Conservation (phyloP, 768 basidiomycete genomes). For the Boletus pseudo-olivaceus region DNA sequence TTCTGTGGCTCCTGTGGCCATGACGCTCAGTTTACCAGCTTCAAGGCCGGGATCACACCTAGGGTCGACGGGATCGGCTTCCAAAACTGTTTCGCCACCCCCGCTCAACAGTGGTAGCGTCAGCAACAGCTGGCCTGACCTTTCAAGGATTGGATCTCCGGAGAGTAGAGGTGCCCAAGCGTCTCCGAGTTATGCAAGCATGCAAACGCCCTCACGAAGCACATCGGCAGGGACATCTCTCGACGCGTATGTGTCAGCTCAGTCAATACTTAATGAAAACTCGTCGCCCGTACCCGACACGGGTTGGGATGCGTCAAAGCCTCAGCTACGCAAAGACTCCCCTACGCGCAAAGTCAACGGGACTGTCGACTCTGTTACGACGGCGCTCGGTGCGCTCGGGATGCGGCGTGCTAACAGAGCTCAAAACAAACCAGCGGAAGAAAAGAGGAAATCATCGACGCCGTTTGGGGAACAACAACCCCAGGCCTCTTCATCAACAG, state of each 20-base stretch:
- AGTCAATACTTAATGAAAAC: conserved; percentile 14
- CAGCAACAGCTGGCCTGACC: conserved; percentile 7
- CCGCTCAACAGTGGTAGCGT: background rate
- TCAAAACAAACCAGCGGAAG: conserved; percentile 22
- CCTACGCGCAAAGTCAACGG: conserved; percentile 17
- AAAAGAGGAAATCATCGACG: conserved; percentile 16
- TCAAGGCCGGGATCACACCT: conserved; percentile 10
- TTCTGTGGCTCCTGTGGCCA: conserved; percentile 11
- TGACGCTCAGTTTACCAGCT: conserved; percentile 15
- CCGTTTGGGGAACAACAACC: conserved; percentile 18
- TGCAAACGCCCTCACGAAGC: conserved; percentile 1
- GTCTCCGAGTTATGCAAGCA: conserved; percentile 6
- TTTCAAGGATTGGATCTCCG: conserved; percentile 17
- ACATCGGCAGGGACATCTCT: conserved; percentile 6
- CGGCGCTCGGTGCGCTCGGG: conserved; percentile 27
- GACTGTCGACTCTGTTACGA: conserved; percentile 12
- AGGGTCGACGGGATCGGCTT: conserved; percentile 1
- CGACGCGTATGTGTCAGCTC: conserved; percentile 6
- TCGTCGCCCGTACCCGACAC: conserved; percentile 6
- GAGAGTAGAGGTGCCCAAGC: conserved; percentile 9
- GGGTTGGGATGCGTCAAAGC: conserved; percentile 16
- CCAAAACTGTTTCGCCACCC: conserved; percentile 12
- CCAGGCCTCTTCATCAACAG: conserved; percentile 6
- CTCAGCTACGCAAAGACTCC: conserved; percentile 11
- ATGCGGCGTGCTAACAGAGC: conserved; percentile 28